Base-by-base conservation (phyloP, 1,284 basidiomycete genomes). In the Psilocybe mexicana region DNA sequence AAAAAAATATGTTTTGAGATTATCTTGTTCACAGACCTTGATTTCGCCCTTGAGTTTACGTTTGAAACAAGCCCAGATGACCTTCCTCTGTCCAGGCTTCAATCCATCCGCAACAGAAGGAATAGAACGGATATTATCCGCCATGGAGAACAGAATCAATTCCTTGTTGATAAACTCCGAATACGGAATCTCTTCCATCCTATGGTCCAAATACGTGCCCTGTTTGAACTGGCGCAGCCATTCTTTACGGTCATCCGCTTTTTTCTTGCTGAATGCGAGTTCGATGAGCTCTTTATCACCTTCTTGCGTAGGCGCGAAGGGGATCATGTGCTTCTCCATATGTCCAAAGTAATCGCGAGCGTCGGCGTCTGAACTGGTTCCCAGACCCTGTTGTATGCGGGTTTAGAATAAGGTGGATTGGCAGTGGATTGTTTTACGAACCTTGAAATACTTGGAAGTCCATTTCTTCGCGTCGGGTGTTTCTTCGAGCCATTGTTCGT, bases 191-290 rank as follows among this genome's bases (percentile, higher is more conserved):
- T 93, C 87, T 54, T 90, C 85, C 48, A 93, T 84, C 62, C 89
- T 87, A 74, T 99, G 96, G 72, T 99, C 89, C 30, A 99, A 81
- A 74, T 82, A 98, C 1, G 97, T 99, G 38, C 97, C 97, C 33
- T 96, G 95, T 88, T 85, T 94, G 78, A 96, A 97, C 65, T 95
- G 89, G 26, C 96, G 83, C 10, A 99, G 79, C 97, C 97, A 99
- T 63, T 99, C 97, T 73, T 99, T 99, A 50, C 97, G 91, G 23
- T 99, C 95, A 64, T 99, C 97, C 0, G 96, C 94, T 73, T 97
- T 98, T 81, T 98, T 99, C 85, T 99, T 99, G 80, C 94, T 98
- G 81, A 99, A 99, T 0, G 97, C 97, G 62, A 99, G 88, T 55
- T 99, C 96, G 62, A 99, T 97, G 40, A 99, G 81, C 3, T 89